phyloP scores from a whole-genome alignment of 2,329 filamentous ascomycete genomes.

The Neonectria coccinea region DNA sequence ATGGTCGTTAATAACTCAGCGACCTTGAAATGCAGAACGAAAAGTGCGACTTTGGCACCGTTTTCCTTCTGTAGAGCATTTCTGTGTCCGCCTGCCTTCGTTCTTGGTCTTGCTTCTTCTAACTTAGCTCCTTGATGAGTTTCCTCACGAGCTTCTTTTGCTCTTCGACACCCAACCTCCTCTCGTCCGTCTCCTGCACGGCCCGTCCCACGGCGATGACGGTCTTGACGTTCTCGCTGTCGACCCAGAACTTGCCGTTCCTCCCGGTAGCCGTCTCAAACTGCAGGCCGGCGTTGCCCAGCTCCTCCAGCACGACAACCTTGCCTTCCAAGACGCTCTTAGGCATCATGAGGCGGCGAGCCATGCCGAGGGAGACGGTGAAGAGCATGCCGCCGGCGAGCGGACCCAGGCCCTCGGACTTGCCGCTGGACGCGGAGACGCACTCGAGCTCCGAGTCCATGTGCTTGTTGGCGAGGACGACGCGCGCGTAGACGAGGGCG shows the following conservation, averaged over 20 bases:
- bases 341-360: slow-evolving; percentile 79
- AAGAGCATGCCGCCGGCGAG: slow-evolving; percentile 90
- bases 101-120: slow-evolving; percentile 36
- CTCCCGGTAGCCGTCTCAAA: slow-evolving; percentile 95
- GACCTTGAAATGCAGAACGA: slow-evolving; percentile 37
- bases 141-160: slow-evolving; percentile 78
- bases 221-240: slow-evolving; percentile 78
- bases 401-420: slow-evolving; percentile 87
- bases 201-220: slow-evolving; percentile 84
- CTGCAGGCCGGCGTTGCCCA: slow-evolving; percentile 79
- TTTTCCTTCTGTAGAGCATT: slow-evolving; percentile 15
- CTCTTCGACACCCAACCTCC: slow-evolving; percentile 69
- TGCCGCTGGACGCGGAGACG: slow-evolving; percentile 86
- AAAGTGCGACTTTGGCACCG: slow-evolving; percentile 32
- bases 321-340: slow-evolving; percentile 71
- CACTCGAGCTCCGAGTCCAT: slow-evolving; percentile 94
- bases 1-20: slow-evolving; percentile 35
- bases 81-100: slow-evolving; percentile 4
- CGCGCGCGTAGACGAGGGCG: slow-evolving; percentile 88
- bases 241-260: slow-evolving; percentile 93
- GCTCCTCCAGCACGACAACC: slow-evolving; percentile 80
- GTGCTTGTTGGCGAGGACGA: slow-evolving; percentile 80
- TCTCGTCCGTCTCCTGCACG: slow-evolving; percentile 81
- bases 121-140: slow-evolving; percentile 70
- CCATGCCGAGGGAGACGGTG: slow-evolving; percentile 81